phyloP scores from a whole-genome alignment of 192 early-diverging fungal genomes.

The Entomortierella chlamydospora region DNA sequence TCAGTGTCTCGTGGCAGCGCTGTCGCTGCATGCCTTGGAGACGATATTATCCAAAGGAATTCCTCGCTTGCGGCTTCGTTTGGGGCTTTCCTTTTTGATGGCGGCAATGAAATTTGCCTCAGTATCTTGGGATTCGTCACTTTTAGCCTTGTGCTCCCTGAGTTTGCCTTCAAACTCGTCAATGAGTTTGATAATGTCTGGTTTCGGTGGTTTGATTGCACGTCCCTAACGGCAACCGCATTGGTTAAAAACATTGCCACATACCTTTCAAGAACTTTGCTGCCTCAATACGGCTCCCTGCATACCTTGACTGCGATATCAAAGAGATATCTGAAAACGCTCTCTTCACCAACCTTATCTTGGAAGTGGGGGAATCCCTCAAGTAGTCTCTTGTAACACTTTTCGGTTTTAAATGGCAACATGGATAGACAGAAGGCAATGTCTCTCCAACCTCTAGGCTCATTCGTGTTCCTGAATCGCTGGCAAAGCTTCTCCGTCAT shows the following conservation, averaged over 20 bases:
- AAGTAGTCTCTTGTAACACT: conserved; percentile 83
- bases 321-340: conserved; percentile 83
- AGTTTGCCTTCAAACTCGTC: conserved; percentile 92
- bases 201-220: conserved; percentile 71
- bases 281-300: neutral
- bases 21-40: too few species aligned
- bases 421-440: conserved; percentile 93
- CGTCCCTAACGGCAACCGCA: conserved; percentile 65
- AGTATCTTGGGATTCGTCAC: conserved; percentile 44
- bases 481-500: conserved; percentile 97
- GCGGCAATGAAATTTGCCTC: conserved; percentile 43
- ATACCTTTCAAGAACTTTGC: neutral
- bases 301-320: conserved; percentile 90
- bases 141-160: conserved; percentile 72
- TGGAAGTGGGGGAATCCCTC: conserved; percentile 89
- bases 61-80: conserved; percentile 32
- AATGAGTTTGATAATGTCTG: conserved; percentile 81
- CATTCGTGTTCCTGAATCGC: conserved; percentile 87
- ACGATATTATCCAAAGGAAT: too few species aligned
- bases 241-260: neutral
- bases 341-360: conserved; percentile 90
- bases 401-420: conserved; percentile 89
- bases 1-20: too few species aligned
- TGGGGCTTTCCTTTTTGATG: conserved; percentile 37
- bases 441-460: conserved; percentile 88